Percentiles rank a stretch among this genome's conserved stretches.
phyloP scores from a whole-genome alignment of 768 basidiomycete species.

The Paxillus involutus region DNA sequence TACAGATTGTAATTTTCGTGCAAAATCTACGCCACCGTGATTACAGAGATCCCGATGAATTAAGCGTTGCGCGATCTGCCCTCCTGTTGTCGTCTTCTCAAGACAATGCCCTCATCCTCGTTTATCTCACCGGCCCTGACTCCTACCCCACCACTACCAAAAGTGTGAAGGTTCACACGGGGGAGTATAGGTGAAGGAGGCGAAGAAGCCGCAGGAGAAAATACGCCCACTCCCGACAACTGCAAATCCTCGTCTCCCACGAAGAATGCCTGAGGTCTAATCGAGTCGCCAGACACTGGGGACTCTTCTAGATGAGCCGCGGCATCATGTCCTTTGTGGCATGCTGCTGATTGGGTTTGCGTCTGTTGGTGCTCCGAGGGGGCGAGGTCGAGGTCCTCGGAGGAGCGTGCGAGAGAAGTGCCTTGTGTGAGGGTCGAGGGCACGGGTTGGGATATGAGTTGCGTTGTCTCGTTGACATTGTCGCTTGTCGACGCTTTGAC shows the following conservation, averaged over 20 bases:
- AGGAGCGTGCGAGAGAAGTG: slow-evolving; percentile 1
- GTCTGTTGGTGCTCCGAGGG: slow-evolving; percentile 10
- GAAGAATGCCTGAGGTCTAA: slow-evolving; percentile 46
- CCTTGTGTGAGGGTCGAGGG: slow-evolving; percentile 4
- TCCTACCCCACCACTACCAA: slow-evolving; percentile 7
- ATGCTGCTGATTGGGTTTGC: background rate
- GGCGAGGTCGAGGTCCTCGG: slow-evolving; percentile 10
- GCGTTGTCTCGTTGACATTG: slow-evolving; percentile 19
- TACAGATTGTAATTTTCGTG: slow-evolving; percentile 8
- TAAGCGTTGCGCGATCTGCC: slow-evolving; percentile 1
- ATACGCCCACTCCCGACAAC: slow-evolving; percentile 69
- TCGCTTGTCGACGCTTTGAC: slow-evolving; percentile 75
- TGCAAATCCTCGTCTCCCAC: slow-evolving; percentile 49
- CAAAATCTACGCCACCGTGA: background rate
- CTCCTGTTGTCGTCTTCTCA: slow-evolving; percentile 21
- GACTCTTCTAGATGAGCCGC: background rate
- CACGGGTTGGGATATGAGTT: background rate
- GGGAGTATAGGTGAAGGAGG: slow-evolving; percentile 64
- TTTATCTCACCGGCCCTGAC: slow-evolving; percentile 2
- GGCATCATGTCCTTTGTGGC: background rate
- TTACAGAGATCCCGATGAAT: background rate
- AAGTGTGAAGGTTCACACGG: slow-evolving; percentile 30
- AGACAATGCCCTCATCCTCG: slow-evolving; percentile 9
- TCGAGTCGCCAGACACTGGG: background rate
- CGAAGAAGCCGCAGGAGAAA: slow-evolving; percentile 68